phyloP scores from a whole-genome alignment of 2,329 filamentous ascomycete genomes.

The Penicillium sp. region DNA sequence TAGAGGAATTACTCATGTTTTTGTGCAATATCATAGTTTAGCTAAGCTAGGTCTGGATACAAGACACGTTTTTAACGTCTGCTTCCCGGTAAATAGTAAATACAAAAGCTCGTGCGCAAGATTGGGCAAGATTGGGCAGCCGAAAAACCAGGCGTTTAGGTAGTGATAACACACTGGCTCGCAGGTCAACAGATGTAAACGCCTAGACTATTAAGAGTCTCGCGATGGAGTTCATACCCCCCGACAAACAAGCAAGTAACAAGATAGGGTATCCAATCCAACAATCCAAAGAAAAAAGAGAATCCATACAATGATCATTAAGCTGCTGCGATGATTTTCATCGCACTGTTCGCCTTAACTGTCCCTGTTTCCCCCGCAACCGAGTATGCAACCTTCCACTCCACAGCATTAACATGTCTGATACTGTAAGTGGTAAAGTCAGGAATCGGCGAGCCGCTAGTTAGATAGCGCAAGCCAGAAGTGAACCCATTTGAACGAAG shows the following conservation, averaged over 20 bases:
- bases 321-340: conserved; percentile 1
- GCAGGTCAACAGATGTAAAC: background rate
- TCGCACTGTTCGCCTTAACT: background rate
- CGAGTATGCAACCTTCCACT: background rate
- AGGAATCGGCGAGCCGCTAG: background rate
- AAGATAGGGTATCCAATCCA: background rate
- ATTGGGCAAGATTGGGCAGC: background rate
- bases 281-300: too few species aligned
- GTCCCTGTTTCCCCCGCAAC: conserved; percentile 1
- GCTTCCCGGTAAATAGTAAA: too few species aligned
- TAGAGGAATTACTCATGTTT: background rate
- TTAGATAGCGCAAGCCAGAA: background rate
- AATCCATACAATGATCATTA: background rate
- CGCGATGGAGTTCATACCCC: background rate
- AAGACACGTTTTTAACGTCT: background rate
- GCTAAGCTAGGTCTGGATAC: background rate
- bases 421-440: conserved; percentile 5
- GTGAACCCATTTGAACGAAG: background rate
- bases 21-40: background rate
- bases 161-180: background rate
- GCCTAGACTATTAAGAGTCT: background rate
- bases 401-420: background rate
- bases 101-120: background rate
- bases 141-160: background rate
- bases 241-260: background rate